These are phyloP conservation scores for Lepidium aucheri DNA, from an alignment of 345 rosid species.

Conservation along the genomic window DNA sequence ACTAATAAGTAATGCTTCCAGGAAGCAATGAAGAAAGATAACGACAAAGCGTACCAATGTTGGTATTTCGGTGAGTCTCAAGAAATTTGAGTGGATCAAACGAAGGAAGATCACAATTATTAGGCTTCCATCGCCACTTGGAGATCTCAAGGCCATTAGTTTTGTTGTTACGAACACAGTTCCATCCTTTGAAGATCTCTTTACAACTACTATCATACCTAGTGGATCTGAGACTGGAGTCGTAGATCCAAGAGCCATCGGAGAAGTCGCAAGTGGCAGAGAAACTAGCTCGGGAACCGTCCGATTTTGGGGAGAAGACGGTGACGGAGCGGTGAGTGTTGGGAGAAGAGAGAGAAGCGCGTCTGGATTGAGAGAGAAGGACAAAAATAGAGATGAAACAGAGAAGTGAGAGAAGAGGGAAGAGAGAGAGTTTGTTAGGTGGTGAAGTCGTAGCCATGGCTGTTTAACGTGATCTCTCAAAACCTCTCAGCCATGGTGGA, in stretches of 20 bases:
- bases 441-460: constrained; percentile 29
- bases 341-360: constrained; percentile 38
- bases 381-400: constrained; percentile 53
- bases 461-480: neutral
- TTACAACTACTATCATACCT: constrained; percentile 60
- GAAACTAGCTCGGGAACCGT: neutral
- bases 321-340: constrained; percentile 20
- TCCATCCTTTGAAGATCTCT: constrained; percentile 98
- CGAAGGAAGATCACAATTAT: constrained; percentile 44
- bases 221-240: constrained; percentile 25
- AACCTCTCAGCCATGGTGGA: constrained; percentile 4
- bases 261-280: constrained; percentile 45
- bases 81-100: constrained; percentile 62
- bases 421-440: constrained; percentile 37
- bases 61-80: constrained; percentile 42
- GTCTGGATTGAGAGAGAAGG: constrained; percentile 41
- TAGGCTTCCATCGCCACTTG: constrained; percentile 87
- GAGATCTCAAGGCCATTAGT: constrained; percentile 49
- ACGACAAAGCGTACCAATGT: constrained; percentile 48
- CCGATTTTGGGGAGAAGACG: constrained; percentile 11
- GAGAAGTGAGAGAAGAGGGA: constrained; percentile 54
- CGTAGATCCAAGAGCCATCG: constrained; percentile 76
- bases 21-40: neutral
- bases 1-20: neutral
- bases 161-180: constrained; percentile 62